Conservation (phyloP, 495 filamentous ascomycete species). For the Bacidia rubella region DNA sequence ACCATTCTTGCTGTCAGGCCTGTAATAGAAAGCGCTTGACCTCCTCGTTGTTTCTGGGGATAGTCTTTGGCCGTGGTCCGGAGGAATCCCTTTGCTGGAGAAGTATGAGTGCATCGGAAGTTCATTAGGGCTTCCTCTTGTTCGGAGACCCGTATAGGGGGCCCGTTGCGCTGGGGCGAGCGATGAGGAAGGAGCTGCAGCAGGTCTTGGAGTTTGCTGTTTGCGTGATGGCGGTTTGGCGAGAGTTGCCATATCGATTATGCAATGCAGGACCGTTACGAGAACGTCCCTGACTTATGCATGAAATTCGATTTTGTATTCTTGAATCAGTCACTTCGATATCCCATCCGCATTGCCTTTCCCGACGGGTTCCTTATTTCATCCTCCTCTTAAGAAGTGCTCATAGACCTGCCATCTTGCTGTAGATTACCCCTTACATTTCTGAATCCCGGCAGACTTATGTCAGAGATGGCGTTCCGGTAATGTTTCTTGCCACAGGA, state of each 20-base stretch:
- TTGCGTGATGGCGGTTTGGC: constrained; percentile 15
- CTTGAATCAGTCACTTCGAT: neutral
- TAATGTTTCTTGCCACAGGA: neutral
- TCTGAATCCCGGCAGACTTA: neutral
- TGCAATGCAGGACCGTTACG: constrained; percentile 13
- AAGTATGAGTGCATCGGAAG: constrained; percentile 8
- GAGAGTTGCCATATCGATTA: constrained; percentile 17
- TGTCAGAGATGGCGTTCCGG: neutral
- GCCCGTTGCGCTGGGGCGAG: constrained; percentile 10
- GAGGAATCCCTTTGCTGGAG: constrained; percentile 1
- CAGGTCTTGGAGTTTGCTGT: constrained; percentile 15
- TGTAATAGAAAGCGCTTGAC: constrained; percentile 16
- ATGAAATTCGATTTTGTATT: constrained; percentile 1
- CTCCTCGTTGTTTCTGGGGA: constrained; percentile 16
- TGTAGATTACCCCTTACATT: neutral
- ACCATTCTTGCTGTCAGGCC: constrained; percentile 28
- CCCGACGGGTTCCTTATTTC: neutral
- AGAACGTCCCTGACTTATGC: constrained; percentile 1
- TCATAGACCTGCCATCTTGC: neutral
- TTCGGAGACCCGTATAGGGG: constrained; percentile 10
- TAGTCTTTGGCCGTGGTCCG: constrained; percentile 6
- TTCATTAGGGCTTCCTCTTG: constrained; percentile 16
- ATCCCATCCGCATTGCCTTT: neutral
- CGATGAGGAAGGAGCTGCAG: constrained; percentile 20
- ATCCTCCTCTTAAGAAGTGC: neutral